Percentiles rank a stretch among this genome's conserved stretches.
Evolutionary conservation across 805 yeast species (phyloP).

Genomic region (Metschnikowia gelsemii): DNA sequence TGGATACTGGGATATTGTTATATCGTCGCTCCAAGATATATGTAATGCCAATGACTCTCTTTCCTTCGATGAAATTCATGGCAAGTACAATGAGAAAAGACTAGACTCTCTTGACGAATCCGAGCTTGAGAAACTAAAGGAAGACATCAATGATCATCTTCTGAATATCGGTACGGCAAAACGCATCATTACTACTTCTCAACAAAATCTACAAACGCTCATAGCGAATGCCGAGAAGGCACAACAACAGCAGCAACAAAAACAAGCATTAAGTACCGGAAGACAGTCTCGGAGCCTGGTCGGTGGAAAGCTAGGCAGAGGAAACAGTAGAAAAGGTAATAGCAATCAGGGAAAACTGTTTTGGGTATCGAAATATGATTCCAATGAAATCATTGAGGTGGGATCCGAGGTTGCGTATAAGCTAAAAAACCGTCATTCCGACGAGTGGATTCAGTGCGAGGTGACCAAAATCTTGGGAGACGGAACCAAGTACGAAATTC

Average conservation of each 20-base stretch:
- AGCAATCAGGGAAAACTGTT: slow-evolving; percentile 44
- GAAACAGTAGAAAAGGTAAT: slow-evolving; percentile 20
- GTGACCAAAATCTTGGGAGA: slow-evolving; percentile 76
- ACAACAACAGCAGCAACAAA: slow-evolving; percentile 16
- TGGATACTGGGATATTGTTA: slow-evolving; percentile 67
- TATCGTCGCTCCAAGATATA: slow-evolving; percentile 66
- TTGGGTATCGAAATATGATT: slow-evolving; percentile 56
- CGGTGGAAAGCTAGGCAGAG: slow-evolving; percentile 16
- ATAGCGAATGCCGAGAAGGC: slow-evolving; percentile 29
- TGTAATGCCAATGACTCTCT: slow-evolving; percentile 59
- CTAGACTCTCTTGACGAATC: slow-evolving; percentile 33
- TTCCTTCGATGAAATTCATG: slow-evolving; percentile 46
- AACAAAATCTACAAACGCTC: slow-evolving; percentile 48
- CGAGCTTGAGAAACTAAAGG: slow-evolving; percentile 41
- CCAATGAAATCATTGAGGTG: slow-evolving; percentile 53
- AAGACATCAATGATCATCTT: slow-evolving; percentile 49
- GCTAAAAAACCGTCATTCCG: slow-evolving; percentile 65
- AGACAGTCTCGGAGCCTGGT: slow-evolving; percentile 15
- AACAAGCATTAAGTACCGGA: slow-evolving; percentile 11
- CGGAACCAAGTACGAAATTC: slow-evolving; percentile 75
- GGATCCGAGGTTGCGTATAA: slow-evolving; percentile 90
- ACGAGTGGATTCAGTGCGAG: slow-evolving; percentile 96
- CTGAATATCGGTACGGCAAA: slow-evolving; percentile 55
- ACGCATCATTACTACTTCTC: slow-evolving; percentile 38
- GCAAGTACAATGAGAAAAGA: slow-evolving; percentile 26